Evolutionary conservation across 2,329 filamentous ascomycete genomes (phyloP).

Genomic region (Trichophyton mentagrophytes): DNA sequence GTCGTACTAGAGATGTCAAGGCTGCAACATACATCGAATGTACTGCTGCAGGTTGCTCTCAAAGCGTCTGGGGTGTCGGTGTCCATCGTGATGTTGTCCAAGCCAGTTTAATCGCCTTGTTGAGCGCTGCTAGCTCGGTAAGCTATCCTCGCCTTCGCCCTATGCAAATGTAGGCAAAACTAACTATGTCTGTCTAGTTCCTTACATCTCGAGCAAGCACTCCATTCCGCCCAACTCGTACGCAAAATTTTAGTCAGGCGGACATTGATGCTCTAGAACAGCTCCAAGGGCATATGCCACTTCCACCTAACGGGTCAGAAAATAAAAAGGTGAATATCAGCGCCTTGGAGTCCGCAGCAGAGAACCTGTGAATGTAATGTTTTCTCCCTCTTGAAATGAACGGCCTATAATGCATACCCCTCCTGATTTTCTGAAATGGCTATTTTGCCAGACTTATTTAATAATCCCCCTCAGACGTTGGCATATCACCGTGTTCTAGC

Average conservation of each 20-base stretch:
- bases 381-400: not conserved
- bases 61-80: constrained; percentile 79
- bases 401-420: not conserved
- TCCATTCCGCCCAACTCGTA: constrained; percentile 46
- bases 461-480: not conserved
- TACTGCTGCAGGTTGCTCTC: constrained; percentile 51
- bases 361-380: constrained; percentile 7
- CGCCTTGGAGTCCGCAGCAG: constrained; percentile 12
- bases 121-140: constrained; percentile 77
- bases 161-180: not conserved
- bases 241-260: constrained; percentile 37
- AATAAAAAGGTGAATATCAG: constrained; percentile 16
- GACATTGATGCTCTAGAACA: constrained; percentile 34
- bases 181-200: constrained; percentile 44
- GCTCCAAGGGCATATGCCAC: constrained; percentile 21
- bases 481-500: not conserved
- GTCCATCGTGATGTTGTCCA: constrained; percentile 89
- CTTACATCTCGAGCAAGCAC: constrained; percentile 57
- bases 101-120: constrained; percentile 70
- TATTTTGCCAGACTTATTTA: not conserved
- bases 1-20: constrained; percentile 66
- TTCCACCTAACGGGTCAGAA: constrained; percentile 15
- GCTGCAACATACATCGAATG: constrained; percentile 95
- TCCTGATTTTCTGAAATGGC: not conserved
- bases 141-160: constrained; percentile 28